phyloP scores from a whole-genome alignment of 495 filamentous ascomycete species.

The Penicillium roqueforti region DNA sequence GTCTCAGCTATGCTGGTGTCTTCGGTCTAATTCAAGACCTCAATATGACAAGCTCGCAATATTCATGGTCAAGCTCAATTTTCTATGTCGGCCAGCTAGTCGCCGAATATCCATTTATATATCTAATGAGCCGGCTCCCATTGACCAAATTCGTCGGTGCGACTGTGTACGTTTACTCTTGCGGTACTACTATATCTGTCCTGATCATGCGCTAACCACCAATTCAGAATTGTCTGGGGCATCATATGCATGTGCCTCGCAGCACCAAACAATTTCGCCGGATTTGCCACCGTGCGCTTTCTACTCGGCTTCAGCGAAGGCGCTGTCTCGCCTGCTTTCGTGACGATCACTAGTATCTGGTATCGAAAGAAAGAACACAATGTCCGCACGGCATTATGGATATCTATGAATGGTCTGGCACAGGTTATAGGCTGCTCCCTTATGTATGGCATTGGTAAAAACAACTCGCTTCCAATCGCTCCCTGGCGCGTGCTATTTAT shows the following conservation, averaged over 20 bases:
- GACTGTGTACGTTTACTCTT: constrained; percentile 19
- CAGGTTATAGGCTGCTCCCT: constrained; percentile 52
- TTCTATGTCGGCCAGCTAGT: constrained; percentile 49
- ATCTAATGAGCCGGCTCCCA: constrained; percentile 54
- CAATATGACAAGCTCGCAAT: constrained; percentile 46
- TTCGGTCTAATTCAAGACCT: constrained; percentile 53
- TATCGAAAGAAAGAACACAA: constrained; percentile 49
- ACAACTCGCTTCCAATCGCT: constrained; percentile 26
- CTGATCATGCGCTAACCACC: neutral
- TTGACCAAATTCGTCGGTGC: constrained; percentile 34
- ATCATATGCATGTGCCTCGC: constrained; percentile 49
- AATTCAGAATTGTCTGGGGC: constrained; percentile 38
- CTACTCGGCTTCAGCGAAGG: constrained; percentile 52
- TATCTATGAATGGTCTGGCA: constrained; percentile 52
- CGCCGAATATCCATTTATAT: constrained; percentile 46
- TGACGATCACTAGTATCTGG: constrained; percentile 31
- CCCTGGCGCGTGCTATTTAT: constrained; percentile 49
- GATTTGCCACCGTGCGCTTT: constrained; percentile 46
- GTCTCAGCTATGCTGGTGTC: constrained; percentile 51
- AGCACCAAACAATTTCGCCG: constrained; percentile 41
- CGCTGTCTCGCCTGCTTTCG: constrained; percentile 28
- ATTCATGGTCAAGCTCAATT: constrained; percentile 47
- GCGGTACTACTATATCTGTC: neutral
- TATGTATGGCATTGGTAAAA: constrained; percentile 53
- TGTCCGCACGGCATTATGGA: constrained; percentile 38